Evolutionary conservation across 2,329 filamentous ascomycete species (phyloP).

Genomic region (Samsoniella hepiali): DNA sequence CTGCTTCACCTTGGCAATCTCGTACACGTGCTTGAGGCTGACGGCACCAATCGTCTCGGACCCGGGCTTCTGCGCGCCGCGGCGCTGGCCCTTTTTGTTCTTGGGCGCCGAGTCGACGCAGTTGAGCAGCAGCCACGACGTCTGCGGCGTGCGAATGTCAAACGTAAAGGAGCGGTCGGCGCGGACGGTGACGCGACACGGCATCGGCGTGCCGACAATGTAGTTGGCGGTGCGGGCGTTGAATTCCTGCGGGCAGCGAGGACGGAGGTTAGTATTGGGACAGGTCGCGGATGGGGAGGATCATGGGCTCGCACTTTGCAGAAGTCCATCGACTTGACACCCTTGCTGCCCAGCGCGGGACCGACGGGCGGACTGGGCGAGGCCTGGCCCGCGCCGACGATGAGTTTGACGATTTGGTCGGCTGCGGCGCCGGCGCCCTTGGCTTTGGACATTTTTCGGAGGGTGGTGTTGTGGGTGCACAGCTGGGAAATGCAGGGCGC

Average conservation of each 20-base stretch:
- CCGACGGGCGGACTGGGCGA: constrained; percentile 93
- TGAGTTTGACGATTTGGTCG: constrained; percentile 90
- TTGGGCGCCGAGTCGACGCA: constrained; percentile 67
- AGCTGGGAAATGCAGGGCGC: constrained; percentile 11
- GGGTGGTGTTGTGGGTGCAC: constrained; percentile 17
- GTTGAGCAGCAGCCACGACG: constrained; percentile 81
- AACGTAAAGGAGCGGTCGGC: constrained; percentile 92
- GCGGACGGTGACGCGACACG: constrained; percentile 85
- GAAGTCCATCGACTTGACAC: constrained; percentile 99
- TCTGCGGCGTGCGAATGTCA: constrained; percentile 90
- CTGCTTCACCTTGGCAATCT: constrained; percentile 97
- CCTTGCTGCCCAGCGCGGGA: constrained; percentile 93
- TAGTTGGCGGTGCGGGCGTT: constrained; percentile 91
- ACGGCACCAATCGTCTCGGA: constrained; percentile 78
- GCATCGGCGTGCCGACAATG: constrained; percentile 76
- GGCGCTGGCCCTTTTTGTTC: constrained; percentile 71
- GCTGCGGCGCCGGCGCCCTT: constrained; percentile 37
- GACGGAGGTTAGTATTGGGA: not conserved
- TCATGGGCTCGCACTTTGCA: constrained; percentile 69
- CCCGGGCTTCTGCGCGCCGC: constrained; percentile 73
- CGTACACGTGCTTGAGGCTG: constrained; percentile 92
- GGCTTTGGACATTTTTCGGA: constrained; percentile 49
- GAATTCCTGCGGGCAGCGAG: constrained; percentile 67
- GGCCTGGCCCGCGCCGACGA: constrained; percentile 93
- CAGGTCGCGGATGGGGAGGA: constrained; percentile 5